Conservation (phyloP, 1,284 basidiomycete genomes). For the Ustilago crameri region DNA sequence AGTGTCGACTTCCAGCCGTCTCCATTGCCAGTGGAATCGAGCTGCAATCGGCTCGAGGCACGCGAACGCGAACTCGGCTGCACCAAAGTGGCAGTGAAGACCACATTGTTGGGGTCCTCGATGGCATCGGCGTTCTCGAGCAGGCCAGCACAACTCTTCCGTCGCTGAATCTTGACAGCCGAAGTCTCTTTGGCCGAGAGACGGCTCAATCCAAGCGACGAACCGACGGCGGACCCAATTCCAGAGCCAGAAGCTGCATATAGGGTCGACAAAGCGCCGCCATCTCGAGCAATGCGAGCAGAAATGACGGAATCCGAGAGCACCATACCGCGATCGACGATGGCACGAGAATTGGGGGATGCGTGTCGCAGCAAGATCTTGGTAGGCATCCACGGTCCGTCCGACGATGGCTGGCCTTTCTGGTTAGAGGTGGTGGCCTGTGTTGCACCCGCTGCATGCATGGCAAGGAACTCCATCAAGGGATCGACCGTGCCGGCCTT, state of each 20-base stretch:
- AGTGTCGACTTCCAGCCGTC: slow-evolving; percentile 47
- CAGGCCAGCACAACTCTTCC: slow-evolving; percentile 48
- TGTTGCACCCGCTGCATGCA: slow-evolving; percentile 43
- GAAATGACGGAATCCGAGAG: slow-evolving; percentile 61
- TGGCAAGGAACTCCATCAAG: slow-evolving; percentile 51
- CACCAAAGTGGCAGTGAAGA: slow-evolving; percentile 44
- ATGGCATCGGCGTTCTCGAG: slow-evolving; percentile 43
- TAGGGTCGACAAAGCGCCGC: slow-evolving; percentile 37
- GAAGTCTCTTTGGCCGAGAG: slow-evolving; percentile 51
- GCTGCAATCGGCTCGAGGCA: slow-evolving; percentile 25
- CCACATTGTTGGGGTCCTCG: slow-evolving; percentile 36
- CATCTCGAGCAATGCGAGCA: slow-evolving; percentile 51
- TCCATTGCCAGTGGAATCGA: slow-evolving; percentile 21
- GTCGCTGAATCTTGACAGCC: slow-evolving; percentile 53
- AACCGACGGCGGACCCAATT: slow-evolving; percentile 55
- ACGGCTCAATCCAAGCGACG: slow-evolving; percentile 53
- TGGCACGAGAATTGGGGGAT: slow-evolving; percentile 55
- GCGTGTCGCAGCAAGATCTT: slow-evolving; percentile 60
- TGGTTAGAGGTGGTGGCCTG: slow-evolving; percentile 30
- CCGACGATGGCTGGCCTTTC: slow-evolving; percentile 31
- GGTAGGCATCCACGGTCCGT: slow-evolving; percentile 47
- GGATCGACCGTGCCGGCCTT: slow-evolving; percentile 26
- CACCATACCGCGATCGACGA: slow-evolving; percentile 63
- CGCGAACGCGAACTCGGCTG: slow-evolving; percentile 45
- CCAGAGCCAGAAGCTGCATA: slow-evolving; percentile 41